These are phyloP conservation scores for Byssothecium circinans DNA, from an alignment of 2,329 filamentous ascomycete genomes.

Conservation along the genomic window DNA sequence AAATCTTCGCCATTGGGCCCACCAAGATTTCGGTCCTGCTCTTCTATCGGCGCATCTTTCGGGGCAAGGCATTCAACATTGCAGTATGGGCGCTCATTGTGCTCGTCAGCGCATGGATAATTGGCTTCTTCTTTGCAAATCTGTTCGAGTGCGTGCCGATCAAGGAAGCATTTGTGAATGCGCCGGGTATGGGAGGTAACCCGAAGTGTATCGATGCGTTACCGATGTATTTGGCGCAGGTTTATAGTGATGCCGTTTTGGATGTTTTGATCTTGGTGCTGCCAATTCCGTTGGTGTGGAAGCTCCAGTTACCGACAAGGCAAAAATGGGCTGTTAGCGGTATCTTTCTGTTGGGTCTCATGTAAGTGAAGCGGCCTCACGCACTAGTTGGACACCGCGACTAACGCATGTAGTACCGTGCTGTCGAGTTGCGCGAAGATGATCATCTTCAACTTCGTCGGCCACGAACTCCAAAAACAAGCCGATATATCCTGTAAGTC, in stretches of 20 bases:
- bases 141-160: slow-evolving; percentile 19
- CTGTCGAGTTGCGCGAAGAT: no score
- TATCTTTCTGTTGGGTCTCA: slow-evolving; percentile 9
- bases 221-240: slow-evolving; percentile 6
- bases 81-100: slow-evolving; percentile 11
- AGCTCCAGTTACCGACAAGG: slow-evolving; percentile 3
- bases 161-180: slow-evolving; percentile 8
- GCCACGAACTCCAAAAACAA: no score
- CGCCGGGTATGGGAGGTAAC: slow-evolving; percentile 1
- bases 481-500: no score
- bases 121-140: slow-evolving; percentile 12
- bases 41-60: slow-evolving; percentile 20
- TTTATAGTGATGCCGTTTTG: slow-evolving; percentile 5
- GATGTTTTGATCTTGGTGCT: slow-evolving; percentile 8
- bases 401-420: no score
- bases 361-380: slow-evolving; percentile 1
- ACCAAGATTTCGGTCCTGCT: slow-evolving; percentile 15
- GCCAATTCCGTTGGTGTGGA: slow-evolving; percentile 10
- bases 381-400: no score
- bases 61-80: slow-evolving; percentile 6
- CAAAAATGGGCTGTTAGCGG: slow-evolving; percentile 8
- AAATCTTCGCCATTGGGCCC: slow-evolving; percentile 4
- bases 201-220: slow-evolving; percentile 7
- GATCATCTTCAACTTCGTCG: no score
- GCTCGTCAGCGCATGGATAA: slow-evolving; percentile 11